Evolutionary conservation across 176 grass and related monocot species (phyloP).

Genomic region (Juncus inflexus): DNA sequence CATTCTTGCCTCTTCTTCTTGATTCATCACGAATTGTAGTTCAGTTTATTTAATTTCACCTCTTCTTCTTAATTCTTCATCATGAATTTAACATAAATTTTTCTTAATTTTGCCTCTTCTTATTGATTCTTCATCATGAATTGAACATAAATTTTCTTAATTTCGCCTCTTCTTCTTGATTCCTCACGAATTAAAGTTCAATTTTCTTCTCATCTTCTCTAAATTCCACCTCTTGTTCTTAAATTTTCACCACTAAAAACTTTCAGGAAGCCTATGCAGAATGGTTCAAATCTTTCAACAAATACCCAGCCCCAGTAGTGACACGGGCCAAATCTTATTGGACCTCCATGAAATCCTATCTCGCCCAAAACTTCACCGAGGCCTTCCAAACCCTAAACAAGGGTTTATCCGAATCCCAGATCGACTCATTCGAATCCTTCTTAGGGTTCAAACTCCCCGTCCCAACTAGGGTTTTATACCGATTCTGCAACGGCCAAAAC

Average conservation of each 20-base stretch:
- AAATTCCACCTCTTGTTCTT: neutral
- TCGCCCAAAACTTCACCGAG: constrained; percentile 86
- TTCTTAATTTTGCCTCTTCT: neutral
- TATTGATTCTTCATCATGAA: neutral
- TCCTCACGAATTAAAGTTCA: neutral
- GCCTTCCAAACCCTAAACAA: constrained; percentile 56
- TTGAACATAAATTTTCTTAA: neutral
- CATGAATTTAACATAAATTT: constrained; percentile 48
- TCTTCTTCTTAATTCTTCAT: neutral
- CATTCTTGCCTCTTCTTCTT: neutral
- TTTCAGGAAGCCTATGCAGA: constrained; percentile 71
- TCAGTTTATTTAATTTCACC: constrained; percentile 8
- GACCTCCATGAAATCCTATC: constrained; percentile 58
- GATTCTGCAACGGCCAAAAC: constrained; percentile 85
- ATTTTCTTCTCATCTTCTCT: constrained; percentile 21
- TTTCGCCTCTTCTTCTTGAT: neutral
- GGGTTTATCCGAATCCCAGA: constrained; percentile 71
- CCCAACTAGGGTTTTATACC: constrained; percentile 78
- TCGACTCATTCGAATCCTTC: constrained; percentile 47
- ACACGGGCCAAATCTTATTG: constrained; percentile 82
- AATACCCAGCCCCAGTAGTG: constrained; percentile 76
- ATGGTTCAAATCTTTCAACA: constrained; percentile 80
- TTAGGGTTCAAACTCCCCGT: constrained; percentile 73
- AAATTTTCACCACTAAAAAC: neutral
- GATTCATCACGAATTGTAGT: neutral